phyloP scores from a whole-genome alignment of 495 filamentous ascomycete genomes.

The Neurospora terricola region DNA sequence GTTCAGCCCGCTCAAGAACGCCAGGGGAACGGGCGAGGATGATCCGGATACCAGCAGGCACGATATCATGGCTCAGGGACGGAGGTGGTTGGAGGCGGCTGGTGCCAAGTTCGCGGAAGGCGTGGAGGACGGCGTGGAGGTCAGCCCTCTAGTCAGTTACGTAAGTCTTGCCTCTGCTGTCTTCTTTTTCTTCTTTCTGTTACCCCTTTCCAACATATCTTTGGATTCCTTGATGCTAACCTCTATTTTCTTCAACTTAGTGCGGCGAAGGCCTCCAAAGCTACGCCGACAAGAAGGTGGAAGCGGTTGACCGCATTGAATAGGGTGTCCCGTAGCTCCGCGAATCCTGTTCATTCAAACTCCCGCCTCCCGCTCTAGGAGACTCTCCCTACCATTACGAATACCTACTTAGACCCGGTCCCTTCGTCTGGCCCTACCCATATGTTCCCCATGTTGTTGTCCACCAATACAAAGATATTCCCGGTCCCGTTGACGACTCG shows the following conservation, averaged over 20 bases:
- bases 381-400: not conserved
- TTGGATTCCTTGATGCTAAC: constrained; percentile 19
- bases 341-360: not conserved
- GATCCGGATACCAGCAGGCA: constrained; percentile 83
- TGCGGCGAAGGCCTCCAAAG: constrained; percentile 84
- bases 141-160: constrained; percentile 91
- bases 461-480: not conserved
- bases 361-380: not conserved
- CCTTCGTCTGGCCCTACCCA: not conserved
- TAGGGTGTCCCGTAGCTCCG: not conserved
- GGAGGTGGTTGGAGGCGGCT: constrained; percentile 68
- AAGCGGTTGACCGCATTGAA: not conserved
- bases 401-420: not conserved
- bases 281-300: constrained; percentile 44
- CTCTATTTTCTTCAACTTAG: constrained; percentile 31
- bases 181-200: not conserved
- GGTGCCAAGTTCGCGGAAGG: constrained; percentile 67
- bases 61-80: constrained; percentile 84
- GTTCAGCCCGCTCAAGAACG: constrained; percentile 98
- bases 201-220: not conserved
- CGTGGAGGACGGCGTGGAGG: constrained; percentile 65
- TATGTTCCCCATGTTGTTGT: not conserved
- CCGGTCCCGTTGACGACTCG: not conserved
- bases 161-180: constrained; percentile 45
- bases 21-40: constrained; percentile 79